A percentile compares a stretch with the other conserved stretches of the same genome.
These are phyloP conservation scores for Eremothecium cymbalariae DNA, from an alignment of 1,139 yeast genomes.

Conservation along the genomic window DNA sequence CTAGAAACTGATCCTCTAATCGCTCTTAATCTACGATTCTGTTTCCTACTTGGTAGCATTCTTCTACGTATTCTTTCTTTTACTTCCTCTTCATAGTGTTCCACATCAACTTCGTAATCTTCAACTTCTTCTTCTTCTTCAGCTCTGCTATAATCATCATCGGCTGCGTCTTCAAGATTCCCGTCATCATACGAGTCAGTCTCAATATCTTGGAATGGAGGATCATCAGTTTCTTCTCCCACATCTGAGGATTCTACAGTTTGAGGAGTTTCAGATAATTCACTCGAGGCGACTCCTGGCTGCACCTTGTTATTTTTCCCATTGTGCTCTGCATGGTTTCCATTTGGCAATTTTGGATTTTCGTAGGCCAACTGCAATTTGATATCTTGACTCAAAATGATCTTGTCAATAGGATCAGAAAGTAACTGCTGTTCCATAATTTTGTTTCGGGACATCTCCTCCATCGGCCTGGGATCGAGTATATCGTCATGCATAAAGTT, in stretches of 20 bases:
- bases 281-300: background rate
- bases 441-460: slow-evolving; percentile 31
- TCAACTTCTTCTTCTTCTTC: slow-evolving; percentile 19
- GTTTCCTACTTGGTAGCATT: slow-evolving; percentile 5
- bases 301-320: background rate
- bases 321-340: background rate
- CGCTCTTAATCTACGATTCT: slow-evolving; percentile 9
- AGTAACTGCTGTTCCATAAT: slow-evolving; percentile 14
- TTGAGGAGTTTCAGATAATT: background rate
- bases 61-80: slow-evolving; percentile 11
- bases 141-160: slow-evolving; percentile 14
- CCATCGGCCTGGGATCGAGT: slow-evolving; percentile 47
- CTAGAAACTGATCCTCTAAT: slow-evolving; percentile 6
- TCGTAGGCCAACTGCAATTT: slow-evolving; percentile 2
- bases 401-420: too few species aligned
- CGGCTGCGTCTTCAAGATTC: slow-evolving; percentile 14
- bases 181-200: slow-evolving; percentile 17
- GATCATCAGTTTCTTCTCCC: too few species aligned
- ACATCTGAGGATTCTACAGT: slow-evolving; percentile 13
- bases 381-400: slow-evolving; percentile 1
- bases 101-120: slow-evolving; percentile 15
- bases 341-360: background rate
- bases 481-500: slow-evolving; percentile 59
- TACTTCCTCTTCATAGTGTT: slow-evolving; percentile 15
- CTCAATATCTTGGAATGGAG: slow-evolving; percentile 11